A percentile compares a stretch with the other conserved stretches of the same genome.
Conservation (phyloP, 139 green algal species). For the Chlorella sorokiniana region DNA sequence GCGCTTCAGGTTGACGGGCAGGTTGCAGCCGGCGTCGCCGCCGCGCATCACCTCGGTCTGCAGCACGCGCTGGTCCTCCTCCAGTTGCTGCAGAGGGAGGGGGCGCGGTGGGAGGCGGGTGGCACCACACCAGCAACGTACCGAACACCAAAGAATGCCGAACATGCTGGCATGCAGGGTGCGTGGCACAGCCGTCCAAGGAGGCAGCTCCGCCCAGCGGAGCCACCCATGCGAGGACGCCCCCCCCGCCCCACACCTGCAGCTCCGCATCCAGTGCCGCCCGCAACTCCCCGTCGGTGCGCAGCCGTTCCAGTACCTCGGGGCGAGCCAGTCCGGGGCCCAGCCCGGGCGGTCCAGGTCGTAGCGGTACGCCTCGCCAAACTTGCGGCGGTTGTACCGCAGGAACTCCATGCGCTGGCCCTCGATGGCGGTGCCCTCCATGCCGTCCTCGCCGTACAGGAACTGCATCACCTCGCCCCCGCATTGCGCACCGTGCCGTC, state of each 20-base stretch:
- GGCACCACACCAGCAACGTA: too few species aligned
- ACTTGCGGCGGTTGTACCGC: conserved; percentile 59
- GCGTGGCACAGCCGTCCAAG: too few species aligned
- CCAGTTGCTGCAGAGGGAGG: conserved; percentile 25
- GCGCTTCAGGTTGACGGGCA: conserved; percentile 93
- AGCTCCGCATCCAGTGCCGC: conserved; percentile 58
- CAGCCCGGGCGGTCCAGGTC: conserved; percentile 62
- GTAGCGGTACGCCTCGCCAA: conserved; percentile 46
- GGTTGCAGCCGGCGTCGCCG: conserved; percentile 81
- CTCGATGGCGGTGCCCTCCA: conserved; percentile 96
- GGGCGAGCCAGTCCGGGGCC: conserved; percentile 68
- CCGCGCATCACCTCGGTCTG: conserved; percentile 77
- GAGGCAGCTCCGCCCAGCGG: too few species aligned
- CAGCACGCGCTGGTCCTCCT: conserved; percentile 79
- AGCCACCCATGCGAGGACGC: not conserved
- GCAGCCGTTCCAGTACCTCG: conserved; percentile 62
- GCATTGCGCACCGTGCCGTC: conserved; percentile 95
- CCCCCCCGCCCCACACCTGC: conserved; percentile 10
- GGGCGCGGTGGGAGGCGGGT: not conserved
- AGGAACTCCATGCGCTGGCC: conserved; percentile 86
- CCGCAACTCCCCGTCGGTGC: conserved; percentile 54
- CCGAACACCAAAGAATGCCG: too few species aligned
- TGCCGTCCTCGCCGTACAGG: conserved; percentile 99
- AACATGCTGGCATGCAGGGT: too few species aligned
- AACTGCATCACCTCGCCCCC: conserved; percentile 95